phyloP scores from a whole-genome alignment of 805 yeast genomes.

The Wickerhamomyces subpelliculosus region DNA sequence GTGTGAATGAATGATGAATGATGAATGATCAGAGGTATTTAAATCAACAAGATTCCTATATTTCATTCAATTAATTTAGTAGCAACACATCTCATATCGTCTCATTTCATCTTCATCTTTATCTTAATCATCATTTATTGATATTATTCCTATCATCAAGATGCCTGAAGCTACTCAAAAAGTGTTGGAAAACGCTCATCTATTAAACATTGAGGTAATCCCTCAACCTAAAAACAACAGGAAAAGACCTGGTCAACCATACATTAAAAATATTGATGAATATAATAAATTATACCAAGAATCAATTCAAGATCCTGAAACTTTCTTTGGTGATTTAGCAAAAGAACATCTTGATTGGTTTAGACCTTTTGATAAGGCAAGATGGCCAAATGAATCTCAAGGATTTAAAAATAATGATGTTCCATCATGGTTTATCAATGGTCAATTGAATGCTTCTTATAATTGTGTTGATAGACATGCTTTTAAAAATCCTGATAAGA shows the following conservation, averaged over 20 bases:
- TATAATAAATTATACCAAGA: constrained; percentile 68
- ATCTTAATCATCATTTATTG: not conserved
- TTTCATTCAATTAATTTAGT: too few relatives aligned
- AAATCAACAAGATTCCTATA: too few relatives aligned
- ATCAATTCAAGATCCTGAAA: constrained; percentile 77
- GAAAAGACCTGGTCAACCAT: constrained; percentile 18
- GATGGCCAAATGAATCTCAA: constrained; percentile 29
- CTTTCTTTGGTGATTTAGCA: constrained; percentile 77
- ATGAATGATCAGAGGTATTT: too few relatives aligned
- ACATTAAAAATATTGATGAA: constrained; percentile 40
- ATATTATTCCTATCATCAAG: not conserved
- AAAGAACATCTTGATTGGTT: constrained; percentile 74
- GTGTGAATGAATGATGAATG: too few relatives aligned
- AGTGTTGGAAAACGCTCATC: constrained; percentile 23
- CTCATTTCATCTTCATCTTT: not conserved
- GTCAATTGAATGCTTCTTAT: constrained; percentile 73
- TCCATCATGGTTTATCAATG: constrained; percentile 73
- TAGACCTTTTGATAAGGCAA: constrained; percentile 69
- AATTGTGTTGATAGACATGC: constrained; percentile 85
- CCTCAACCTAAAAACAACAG: constrained; percentile 18
- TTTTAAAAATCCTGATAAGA: constrained; percentile 56
- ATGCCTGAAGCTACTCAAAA: constrained; percentile 17
- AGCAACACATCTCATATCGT: too few relatives aligned
- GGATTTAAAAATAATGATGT: constrained; percentile 44
- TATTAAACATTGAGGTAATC: constrained; percentile 22